A percentile compares a stretch with the other conserved stretches of the same genome.
Conservation (phyloP, 2,329 filamentous ascomycete genomes). For the Gremmenia infestans region DNA sequence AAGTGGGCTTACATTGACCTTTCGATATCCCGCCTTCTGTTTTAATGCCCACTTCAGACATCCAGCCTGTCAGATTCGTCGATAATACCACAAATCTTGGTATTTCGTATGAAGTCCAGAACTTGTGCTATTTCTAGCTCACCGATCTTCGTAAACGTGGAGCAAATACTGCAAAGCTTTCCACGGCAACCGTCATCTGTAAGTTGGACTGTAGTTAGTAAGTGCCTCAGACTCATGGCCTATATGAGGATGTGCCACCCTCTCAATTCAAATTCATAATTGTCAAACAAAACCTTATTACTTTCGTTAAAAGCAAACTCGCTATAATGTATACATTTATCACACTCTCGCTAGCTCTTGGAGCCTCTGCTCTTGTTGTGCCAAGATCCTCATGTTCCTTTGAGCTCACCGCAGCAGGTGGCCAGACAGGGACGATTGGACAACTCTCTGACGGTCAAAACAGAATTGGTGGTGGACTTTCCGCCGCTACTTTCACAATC, state of each 20-base stretch:
- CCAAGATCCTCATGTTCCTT: slow-evolving; percentile 41
- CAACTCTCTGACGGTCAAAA: slow-evolving; percentile 59
- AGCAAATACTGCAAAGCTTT: too few species aligned
- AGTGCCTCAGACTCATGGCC: background rate
- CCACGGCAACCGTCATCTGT: too few species aligned
- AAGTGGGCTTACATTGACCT: too few species aligned
- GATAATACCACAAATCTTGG: too few species aligned
- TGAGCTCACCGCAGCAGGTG: slow-evolving; percentile 45
- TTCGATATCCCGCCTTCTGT: too few species aligned
- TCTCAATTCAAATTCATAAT: background rate
- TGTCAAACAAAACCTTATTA: background rate
- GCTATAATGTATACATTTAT: slow-evolving; percentile 36
- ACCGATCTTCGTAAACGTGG: too few species aligned
- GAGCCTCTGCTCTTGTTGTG: slow-evolving; percentile 38
- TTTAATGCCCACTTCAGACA: too few species aligned
- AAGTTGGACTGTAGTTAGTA: too few species aligned
- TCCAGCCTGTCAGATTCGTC: too few species aligned
- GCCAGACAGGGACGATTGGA: slow-evolving; percentile 48
- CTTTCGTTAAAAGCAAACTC: background rate
- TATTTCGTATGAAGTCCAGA: too few species aligned
- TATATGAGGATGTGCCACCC: background rate
- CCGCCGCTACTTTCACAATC: slow-evolving; percentile 49
- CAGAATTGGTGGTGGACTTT: slow-evolving; percentile 47
- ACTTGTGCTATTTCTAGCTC: too few species aligned
- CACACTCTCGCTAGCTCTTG: slow-evolving; percentile 34